phyloP scores from a whole-genome alignment of 768 basidiomycete genomes.

The Russula earlei region DNA sequence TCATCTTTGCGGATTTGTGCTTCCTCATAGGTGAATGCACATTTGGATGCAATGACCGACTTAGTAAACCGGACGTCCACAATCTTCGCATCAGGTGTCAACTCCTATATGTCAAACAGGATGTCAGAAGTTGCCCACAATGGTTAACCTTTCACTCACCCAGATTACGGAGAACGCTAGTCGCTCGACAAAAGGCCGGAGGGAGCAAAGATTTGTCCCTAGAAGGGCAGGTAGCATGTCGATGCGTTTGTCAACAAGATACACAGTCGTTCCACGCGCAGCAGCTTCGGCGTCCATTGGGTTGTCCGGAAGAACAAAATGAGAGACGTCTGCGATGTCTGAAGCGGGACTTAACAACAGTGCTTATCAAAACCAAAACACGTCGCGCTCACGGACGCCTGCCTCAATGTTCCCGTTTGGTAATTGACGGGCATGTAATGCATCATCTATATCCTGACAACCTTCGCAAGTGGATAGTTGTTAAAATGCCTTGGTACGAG shows the following conservation, averaged over 20 bases:
- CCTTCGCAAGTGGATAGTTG: conserved; percentile 35
- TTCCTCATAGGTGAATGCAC: conserved; percentile 94
- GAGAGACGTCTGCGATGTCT: conserved; percentile 98
- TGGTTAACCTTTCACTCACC: conserved; percentile 41
- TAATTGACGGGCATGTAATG: conserved; percentile 78
- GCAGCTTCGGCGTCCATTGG: conserved; percentile 96
- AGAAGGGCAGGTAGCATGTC: conserved; percentile 94
- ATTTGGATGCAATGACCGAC: conserved; percentile 93
- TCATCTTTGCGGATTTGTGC: conserved; percentile 93
- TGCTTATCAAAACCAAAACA: background rate
- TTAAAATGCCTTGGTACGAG: background rate
- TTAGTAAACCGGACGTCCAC: conserved; percentile 88
- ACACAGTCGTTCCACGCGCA: conserved; percentile 93
- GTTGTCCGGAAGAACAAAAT: conserved; percentile 89
- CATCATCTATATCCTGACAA: conserved; percentile 98
- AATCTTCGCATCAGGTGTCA: conserved; percentile 82
- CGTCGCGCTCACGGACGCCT: conserved; percentile 78
- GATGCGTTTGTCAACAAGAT: conserved; percentile 95
- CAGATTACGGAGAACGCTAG: conserved; percentile 94
- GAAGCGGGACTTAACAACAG: conserved; percentile 3
- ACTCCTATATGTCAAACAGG: conserved; percentile 50
- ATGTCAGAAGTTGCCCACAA: conserved; percentile 8
- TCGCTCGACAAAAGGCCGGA: conserved; percentile 87
- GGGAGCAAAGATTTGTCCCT: conserved; percentile 91
- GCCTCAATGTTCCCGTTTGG: conserved; percentile 95